phyloP scores from a whole-genome alignment of 2,329 filamentous ascomycete species.

The Cladophialophora carrionii region DNA sequence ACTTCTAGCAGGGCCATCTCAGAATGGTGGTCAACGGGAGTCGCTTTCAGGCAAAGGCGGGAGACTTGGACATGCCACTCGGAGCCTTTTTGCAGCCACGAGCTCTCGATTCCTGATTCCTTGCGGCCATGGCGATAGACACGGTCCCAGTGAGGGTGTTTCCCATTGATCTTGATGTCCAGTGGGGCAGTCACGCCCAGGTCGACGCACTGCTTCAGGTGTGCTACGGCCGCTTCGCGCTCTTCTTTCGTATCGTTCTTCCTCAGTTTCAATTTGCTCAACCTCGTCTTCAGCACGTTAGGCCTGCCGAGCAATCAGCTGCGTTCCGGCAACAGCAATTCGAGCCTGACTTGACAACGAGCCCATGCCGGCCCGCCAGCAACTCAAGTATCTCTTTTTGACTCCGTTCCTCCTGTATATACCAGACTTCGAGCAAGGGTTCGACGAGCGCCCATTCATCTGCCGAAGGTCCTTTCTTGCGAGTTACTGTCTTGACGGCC shows the following conservation, averaged over 20 bases:
- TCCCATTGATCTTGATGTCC: background rate
- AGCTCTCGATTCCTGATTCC: background rate
- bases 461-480: background rate
- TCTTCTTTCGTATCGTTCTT: background rate
- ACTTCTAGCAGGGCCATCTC: background rate
- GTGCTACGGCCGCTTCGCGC: background rate
- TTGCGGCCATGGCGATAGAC: background rate
- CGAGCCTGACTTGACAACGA: background rate
- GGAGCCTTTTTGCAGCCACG: background rate
- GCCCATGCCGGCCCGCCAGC: background rate
- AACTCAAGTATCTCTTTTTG: background rate
- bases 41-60: background rate
- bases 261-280: background rate
- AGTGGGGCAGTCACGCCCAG: background rate
- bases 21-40: background rate
- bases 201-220: background rate
- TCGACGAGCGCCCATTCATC: background rate
- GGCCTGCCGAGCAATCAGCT: background rate
- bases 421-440: background rate
- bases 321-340: background rate
- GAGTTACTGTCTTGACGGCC: background rate
- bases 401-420: background rate
- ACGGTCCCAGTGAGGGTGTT: background rate
- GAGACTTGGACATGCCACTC: background rate
- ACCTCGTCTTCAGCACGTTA: background rate